These are phyloP conservation scores for Fusarium poae DNA, from an alignment of 2,329 filamentous ascomycete species.

Conservation along the genomic window DNA sequence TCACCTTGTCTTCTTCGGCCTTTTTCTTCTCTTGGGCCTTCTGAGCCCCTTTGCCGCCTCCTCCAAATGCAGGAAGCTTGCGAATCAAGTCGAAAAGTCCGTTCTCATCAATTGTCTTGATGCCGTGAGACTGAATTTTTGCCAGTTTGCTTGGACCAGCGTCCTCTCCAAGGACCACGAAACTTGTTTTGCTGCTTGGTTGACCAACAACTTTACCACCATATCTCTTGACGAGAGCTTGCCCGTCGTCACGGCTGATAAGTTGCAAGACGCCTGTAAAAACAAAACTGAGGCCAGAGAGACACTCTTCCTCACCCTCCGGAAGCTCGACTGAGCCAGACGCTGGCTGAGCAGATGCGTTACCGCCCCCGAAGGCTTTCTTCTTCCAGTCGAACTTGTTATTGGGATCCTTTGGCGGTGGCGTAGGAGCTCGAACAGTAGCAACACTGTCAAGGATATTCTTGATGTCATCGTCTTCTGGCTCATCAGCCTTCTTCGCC, in stretches of 20 bases:
- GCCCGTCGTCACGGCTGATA: slow-evolving; percentile 86
- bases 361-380: slow-evolving; percentile 67
- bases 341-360: slow-evolving; percentile 70
- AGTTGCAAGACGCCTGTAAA: slow-evolving; percentile 90
- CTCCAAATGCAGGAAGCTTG: slow-evolving; percentile 84
- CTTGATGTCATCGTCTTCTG: slow-evolving; percentile 78
- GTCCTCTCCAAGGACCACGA: slow-evolving; percentile 90
- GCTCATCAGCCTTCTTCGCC: slow-evolving; percentile 73
- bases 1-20: slow-evolving; percentile 85
- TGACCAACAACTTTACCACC: slow-evolving; percentile 89
- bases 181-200: slow-evolving; percentile 94
- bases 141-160: slow-evolving; percentile 93
- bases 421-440: slow-evolving; percentile 83
- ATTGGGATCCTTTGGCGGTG: slow-evolving; percentile 77
- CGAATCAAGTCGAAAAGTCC: slow-evolving; percentile 90
- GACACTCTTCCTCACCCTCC: slow-evolving; percentile 86
- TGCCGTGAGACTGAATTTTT: slow-evolving; percentile 81
- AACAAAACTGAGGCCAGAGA: slow-evolving; percentile 90
- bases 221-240: slow-evolving; percentile 89
- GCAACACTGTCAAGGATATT: slow-evolving; percentile 91
- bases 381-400: slow-evolving; percentile 86
- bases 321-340: slow-evolving; percentile 79
- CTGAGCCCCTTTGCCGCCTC: slow-evolving; percentile 87
- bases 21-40: slow-evolving; percentile 87
- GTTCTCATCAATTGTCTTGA: slow-evolving; percentile 95